Conservation (phyloP, 1,284 basidiomycete species). For the Microbotryomycetes sp. region DNA sequence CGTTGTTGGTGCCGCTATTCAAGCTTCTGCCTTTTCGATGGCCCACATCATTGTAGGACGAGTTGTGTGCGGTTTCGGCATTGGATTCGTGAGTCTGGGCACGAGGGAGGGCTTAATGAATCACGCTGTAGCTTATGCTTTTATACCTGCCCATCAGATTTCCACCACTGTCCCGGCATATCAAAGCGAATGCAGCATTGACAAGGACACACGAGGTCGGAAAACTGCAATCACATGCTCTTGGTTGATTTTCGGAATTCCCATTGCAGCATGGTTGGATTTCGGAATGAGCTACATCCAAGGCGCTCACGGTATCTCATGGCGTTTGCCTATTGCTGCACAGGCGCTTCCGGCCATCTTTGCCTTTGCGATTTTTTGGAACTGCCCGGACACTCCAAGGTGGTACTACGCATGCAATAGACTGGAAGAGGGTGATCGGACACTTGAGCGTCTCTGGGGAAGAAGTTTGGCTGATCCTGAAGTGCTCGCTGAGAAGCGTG, state of each 20-base stretch:
- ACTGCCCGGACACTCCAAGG: conserved; percentile 18
- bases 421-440: conserved; percentile 10
- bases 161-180: conserved; percentile 17
- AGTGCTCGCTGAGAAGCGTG: conserved; percentile 11
- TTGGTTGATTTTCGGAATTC: conserved; percentile 14
- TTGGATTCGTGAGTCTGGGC: conserved; percentile 10
- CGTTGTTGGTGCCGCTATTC: conserved; percentile 14
- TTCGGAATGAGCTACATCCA: conserved; percentile 15
- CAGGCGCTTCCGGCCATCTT: conserved; percentile 13
- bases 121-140: neutral
- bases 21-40: conserved; percentile 8
- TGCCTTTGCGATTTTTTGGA: conserved; percentile 6
- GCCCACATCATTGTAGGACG: conserved; percentile 18
- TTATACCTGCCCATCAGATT: conserved; percentile 2
- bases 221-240: conserved; percentile 16
- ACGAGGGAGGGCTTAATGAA: neutral
- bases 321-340: conserved; percentile 13
- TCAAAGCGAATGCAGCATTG: conserved; percentile 9
- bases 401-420: conserved; percentile 15
- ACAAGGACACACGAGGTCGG: conserved; percentile 11
- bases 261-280: conserved; percentile 1
- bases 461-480: conserved; percentile 3
- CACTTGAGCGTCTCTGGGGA: conserved; percentile 3
- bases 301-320: conserved; percentile 2
- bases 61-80: conserved; percentile 16